Conservation (phyloP, 768 basidiomycete genomes). For the Leccinum disarticulatum region DNA sequence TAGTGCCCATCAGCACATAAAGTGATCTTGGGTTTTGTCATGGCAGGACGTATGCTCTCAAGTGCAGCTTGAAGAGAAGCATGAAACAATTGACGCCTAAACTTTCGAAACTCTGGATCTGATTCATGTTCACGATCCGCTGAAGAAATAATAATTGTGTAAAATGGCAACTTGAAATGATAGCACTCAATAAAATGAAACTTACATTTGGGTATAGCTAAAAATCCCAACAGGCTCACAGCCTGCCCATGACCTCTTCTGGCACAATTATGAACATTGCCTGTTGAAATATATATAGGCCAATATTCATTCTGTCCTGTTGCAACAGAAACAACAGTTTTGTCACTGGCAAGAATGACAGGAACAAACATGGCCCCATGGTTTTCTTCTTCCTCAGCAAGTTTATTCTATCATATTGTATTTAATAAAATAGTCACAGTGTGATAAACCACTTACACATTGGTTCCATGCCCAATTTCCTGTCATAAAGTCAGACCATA, state of each 20-base stretch:
- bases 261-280: not conserved
- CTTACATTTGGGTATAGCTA: not conserved
- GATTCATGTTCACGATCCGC: not conserved
- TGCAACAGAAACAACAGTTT: not conserved
- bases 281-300: not conserved
- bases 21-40: not conserved
- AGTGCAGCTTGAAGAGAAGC: not conserved
- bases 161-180: not conserved
- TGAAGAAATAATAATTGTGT: too few relatives aligned
- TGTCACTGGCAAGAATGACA: not conserved
- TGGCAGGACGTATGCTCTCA: not conserved
- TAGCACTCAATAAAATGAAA: not conserved
- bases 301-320: not conserved
- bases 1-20: slow-evolving; percentile 23
- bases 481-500: not conserved
- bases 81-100: not conserved
- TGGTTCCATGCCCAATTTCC: not conserved
- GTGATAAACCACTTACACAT: not conserved
- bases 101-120: not conserved
- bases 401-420: not conserved
- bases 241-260: not conserved
- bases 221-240: not conserved
- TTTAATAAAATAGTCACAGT: not conserved
- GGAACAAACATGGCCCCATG: not conserved
- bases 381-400: not conserved